Evolutionary conservation across 352 stramenopile species (phyloP).

Genomic region (Pythium dissimile): DNA sequence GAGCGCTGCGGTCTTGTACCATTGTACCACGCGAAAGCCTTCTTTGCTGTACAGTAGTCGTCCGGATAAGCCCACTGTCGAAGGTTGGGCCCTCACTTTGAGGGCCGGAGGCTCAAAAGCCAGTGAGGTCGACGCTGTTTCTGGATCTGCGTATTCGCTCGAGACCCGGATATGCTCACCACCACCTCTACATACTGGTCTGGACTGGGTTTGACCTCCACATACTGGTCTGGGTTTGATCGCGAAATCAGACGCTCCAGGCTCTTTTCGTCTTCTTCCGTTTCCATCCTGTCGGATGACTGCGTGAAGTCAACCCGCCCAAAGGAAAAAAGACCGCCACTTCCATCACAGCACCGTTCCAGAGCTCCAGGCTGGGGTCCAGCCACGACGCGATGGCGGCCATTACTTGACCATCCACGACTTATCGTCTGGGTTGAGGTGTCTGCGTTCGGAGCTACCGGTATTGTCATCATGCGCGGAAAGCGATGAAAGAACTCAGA

Average conservation of each 20-base stretch:
- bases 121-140: not conserved
- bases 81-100: too few relatives aligned
- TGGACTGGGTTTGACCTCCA: not conserved
- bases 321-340: conserved; percentile 1
- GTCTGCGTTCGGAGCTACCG: too few relatives aligned
- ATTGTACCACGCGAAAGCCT: conserved; percentile 3
- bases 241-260: not conserved
- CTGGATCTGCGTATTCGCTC: not conserved
- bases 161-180: not conserved
- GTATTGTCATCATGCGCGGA: too few relatives aligned
- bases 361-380: not conserved
- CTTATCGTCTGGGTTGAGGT: too few relatives aligned
- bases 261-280: not conserved
- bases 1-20: conserved; percentile 1
- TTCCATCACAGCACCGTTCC: conserved; percentile 8
- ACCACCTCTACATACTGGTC: not conserved
- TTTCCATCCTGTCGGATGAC: not conserved
- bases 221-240: not conserved
- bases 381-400: conserved; percentile 1
- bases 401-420: too few relatives aligned
- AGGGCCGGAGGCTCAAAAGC: too few relatives aligned
- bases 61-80: conserved; percentile 2
- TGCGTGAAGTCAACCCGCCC: conserved; percentile 3
- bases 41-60: conserved; percentile 3
- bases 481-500: too few relatives aligned